These are phyloP conservation scores for Bipolaris victoriae DNA, from an alignment of 2,329 filamentous ascomycete genomes.

Conservation along the genomic window DNA sequence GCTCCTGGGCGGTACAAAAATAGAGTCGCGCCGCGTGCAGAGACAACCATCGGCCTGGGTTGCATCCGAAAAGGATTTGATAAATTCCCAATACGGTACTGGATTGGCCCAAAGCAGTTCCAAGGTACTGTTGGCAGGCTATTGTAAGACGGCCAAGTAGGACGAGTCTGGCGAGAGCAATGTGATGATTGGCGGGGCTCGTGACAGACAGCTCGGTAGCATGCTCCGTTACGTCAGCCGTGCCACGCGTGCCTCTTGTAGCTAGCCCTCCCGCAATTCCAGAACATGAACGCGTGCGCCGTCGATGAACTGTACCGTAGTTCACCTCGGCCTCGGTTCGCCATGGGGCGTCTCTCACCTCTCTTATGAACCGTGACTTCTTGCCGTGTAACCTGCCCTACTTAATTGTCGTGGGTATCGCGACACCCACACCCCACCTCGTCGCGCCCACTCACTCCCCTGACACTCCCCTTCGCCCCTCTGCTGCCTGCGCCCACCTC, in stretches of 20 bases:
- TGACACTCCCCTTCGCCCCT: not conserved
- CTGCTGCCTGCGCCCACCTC: slow-evolving; percentile 5
- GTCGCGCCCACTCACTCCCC: not conserved
- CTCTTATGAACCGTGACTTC: not conserved
- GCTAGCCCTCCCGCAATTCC: slow-evolving; percentile 10
- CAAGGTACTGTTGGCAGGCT: not conserved
- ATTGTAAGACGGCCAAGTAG: not conserved
- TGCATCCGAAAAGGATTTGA: not conserved
- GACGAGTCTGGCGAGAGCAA: not conserved
- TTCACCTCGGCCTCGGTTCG: not conserved
- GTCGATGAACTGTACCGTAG: not conserved
- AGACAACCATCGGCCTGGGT: not conserved
- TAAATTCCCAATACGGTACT: not conserved
- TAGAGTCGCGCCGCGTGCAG: not conserved
- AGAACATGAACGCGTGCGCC: slow-evolving; percentile 8
- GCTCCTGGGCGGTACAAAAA: not conserved
- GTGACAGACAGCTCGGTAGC: not conserved
- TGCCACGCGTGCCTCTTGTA: slow-evolving; percentile 3
- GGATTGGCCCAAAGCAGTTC: not conserved
- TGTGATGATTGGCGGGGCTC: not conserved
- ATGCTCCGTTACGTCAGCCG: slow-evolving; percentile 16
- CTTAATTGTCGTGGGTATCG: not conserved
- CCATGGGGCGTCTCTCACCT: not conserved
- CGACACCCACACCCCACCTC: not conserved
- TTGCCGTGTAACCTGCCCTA: not conserved